Evolutionary conservation across 768 basidiomycete species (phyloP), one percentile per base, ranked within the genome.

Genomic region (Xanthoconium stramineum): DNA sequence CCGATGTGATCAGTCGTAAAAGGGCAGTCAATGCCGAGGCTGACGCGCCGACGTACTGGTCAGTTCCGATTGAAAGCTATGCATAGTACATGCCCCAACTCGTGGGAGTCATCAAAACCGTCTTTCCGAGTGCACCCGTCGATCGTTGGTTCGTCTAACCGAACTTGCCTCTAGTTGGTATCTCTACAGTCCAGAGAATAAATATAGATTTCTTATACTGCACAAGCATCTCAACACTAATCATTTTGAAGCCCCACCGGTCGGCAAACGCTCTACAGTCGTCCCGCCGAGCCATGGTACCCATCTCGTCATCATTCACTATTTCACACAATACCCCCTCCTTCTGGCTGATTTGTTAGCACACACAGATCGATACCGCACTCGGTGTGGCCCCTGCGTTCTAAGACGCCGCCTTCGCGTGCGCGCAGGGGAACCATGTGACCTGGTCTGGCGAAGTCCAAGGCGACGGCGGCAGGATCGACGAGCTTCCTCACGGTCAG

Each of bases 381-480:
- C 70, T 99, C 97, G 0, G 97, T 99, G 75, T 99, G 97, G 0
- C 97, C 97, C 65, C 84, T 85, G 44, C 97, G 83, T n/a, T 79
- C 80, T 53, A 94, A 78, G 5, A 94, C 87, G 14, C 97, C 97
- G 9, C 94, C 94, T 3, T 82, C 77, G 5, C 87, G 84, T 13
- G 93, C 91, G 44, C 95, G 87, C 30, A 99, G 77, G 28, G 97
- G 95, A 1, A 98, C 94, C 80, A 98, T 81, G 68, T 99, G 97
- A 5, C 97, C 97, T 11, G 97, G 97, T 13, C 95, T 85, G 3
- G 84, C 84, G 69, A 99, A 96, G 62, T 96, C 90, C 20, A 78
- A 73, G 15, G 89, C 74, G 1, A 66, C 69, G 15, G 80, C 72
- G 13, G 72, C 65, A 6, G 83, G 74, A 30, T 84, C 80, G 19